Evolutionary conservation across 768 basidiomycete species (phyloP).

Genomic region (Glaciozyma martinii): DNA sequence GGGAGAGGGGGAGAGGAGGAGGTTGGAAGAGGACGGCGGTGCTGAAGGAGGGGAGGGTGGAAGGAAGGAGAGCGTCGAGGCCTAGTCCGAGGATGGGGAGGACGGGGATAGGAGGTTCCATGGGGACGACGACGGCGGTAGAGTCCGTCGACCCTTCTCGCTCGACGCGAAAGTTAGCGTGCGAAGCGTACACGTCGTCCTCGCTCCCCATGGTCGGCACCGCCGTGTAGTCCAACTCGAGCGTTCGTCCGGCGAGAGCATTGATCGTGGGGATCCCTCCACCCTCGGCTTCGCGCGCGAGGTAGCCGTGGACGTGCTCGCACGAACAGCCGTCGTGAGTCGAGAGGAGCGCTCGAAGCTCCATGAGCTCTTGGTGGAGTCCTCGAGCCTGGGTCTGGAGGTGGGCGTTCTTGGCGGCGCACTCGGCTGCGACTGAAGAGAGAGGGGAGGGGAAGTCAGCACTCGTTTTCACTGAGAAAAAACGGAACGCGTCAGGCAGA

Average conservation of each 20-base stretch:
- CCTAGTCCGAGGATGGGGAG: too few species aligned
- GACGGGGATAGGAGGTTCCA: too few species aligned
- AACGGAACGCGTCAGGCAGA: background rate
- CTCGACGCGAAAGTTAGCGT: background rate
- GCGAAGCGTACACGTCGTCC: conserved; percentile 21
- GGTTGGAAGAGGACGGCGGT: too few species aligned
- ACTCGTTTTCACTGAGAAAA: background rate
- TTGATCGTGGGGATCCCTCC: conserved; percentile 28
- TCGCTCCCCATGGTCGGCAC: conserved; percentile 20
- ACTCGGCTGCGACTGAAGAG: conserved; percentile 17
- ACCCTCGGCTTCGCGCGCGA: conserved; percentile 16
- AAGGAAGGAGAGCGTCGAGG: too few species aligned
- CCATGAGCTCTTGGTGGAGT: conserved; percentile 21
- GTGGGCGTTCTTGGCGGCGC: conserved; percentile 17
- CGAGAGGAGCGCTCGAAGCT: conserved; percentile 16
- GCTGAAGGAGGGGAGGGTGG: too few species aligned
- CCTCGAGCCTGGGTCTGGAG: conserved; percentile 22
- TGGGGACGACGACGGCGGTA: too few species aligned
- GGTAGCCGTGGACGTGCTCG: conserved; percentile 28
- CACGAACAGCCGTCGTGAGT: conserved; percentile 21
- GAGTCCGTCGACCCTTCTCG: background rate
- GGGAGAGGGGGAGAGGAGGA: too few species aligned
- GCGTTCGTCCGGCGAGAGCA: conserved; percentile 22
- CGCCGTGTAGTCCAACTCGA: conserved; percentile 24
- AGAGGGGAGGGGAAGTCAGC: background rate